A percentile compares a stretch with the other conserved stretches of the same genome.
Evolutionary conservation across 768 basidiomycete genomes (phyloP).

Genomic region (Tubosaeta sp.): DNA sequence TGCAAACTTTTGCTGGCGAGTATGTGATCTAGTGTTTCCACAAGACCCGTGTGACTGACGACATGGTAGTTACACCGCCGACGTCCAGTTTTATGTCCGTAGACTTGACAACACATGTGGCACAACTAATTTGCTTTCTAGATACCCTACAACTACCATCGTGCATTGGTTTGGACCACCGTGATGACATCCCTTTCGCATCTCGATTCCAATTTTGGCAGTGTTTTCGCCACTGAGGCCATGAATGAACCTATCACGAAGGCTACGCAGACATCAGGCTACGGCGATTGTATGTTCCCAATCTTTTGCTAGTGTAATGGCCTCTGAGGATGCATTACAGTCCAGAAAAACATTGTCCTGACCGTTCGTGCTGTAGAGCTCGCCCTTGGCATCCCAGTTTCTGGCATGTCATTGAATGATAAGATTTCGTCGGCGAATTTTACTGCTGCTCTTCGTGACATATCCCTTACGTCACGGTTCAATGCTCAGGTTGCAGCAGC

Average conservation of each 20-base stretch:
- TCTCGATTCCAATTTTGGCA: constrained; percentile 59
- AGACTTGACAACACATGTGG: neutral
- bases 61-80: constrained; percentile 51
- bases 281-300: constrained; percentile 56
- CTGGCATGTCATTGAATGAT: constrained; percentile 3
- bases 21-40: constrained; percentile 24
- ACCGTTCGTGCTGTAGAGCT: constrained; percentile 64
- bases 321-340: constrained; percentile 32
- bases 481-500: constrained; percentile 30
- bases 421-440: constrained; percentile 31
- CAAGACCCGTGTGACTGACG: constrained; percentile 1
- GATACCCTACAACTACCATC: constrained; percentile 70
- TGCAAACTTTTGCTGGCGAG: constrained; percentile 68
- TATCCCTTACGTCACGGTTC: constrained; percentile 18
- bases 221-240: constrained; percentile 69
- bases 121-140: neutral
- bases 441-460: constrained; percentile 30
- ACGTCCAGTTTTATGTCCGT: constrained; percentile 72
- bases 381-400: constrained; percentile 49
- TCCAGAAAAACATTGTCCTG: constrained; percentile 66
- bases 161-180: constrained; percentile 76
- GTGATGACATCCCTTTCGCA: constrained; percentile 75
- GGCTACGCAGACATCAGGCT: constrained; percentile 59
- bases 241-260: constrained; percentile 78
- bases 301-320: neutral